Evolutionary conservation across 345 rosid species (phyloP), one percentile per base, ranked within the genome.

Genomic region (Eutrema japonicum): DNA sequence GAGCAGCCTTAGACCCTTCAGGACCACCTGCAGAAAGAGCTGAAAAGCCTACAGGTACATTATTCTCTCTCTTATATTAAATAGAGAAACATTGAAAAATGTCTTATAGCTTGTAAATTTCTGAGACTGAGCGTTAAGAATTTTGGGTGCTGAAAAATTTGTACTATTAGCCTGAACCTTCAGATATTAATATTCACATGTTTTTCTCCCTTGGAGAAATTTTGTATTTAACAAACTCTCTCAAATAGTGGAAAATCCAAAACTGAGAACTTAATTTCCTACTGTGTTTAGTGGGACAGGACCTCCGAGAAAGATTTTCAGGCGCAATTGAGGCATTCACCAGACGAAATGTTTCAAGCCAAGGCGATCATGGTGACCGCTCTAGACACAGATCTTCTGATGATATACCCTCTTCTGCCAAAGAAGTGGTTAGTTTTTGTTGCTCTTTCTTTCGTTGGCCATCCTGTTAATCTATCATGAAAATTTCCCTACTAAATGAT

Each of bases 311-410:
- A 56, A 87, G 86, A 85, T 83, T 88, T 33, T 75, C 96, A 8
- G 93, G 97, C 61, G 93, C 93, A 37, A 87, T 92, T 51, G 97
- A 92, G 72, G 90, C 92, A 58, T 87, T 92, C 74, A 82, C 88
- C 14, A 80, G 97, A 65, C 80, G 88, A 61, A 92, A 84, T 77
- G 80, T 75, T 36, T 45, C 89, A 37, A 85, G 84, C 38, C 84
- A 85, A 75, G 85, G 84, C 14, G 84, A 74, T 73, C 54, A 70
- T 64, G 75, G 75, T 64, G 79, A 76, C 13, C 83, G 78, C 40
- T 74, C 87, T 4, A 78, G 80, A 70, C 83, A 81, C 66, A 82
- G 77, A 81, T 74, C 81, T 42, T 69, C 85, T 22, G 92, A 82
- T 70, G 87, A 81, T 63, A 64, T 58, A 71, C 87, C 84, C 22